Base-by-base conservation (phyloP, 805 yeast genomes). In the Saitoella complicata region DNA sequence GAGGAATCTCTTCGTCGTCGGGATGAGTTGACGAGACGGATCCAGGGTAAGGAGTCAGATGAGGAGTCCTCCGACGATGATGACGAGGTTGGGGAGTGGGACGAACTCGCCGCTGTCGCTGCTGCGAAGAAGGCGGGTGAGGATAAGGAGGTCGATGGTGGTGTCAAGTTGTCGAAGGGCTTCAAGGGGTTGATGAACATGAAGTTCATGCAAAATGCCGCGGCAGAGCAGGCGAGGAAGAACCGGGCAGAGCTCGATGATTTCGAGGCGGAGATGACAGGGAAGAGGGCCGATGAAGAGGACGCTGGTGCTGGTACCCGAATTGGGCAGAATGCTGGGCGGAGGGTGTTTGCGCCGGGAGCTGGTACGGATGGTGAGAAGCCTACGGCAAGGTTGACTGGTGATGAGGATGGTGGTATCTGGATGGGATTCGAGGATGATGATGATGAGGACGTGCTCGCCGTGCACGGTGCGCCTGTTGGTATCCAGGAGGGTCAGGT, bases 191-290 rank as follows among this genome's bases (percentile, higher is more conserved):
- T 88, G 13, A 64, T 88, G 71, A 80, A 77, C 41, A 91, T 91
- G 97, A 94, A 87, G 52, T 88, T 88, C 61, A 88, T 88, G 97
- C 78, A 71, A 52, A 80, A 80, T 48, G 97, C 97, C 1, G 94
- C 80, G 49, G 72, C 75, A 3, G 57, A 64, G 7, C 62, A 62
- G n/a, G 57, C 64, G 36, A 63, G 66, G 37, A 45, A 46, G 8
- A 54, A 44, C 7, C 50, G 46, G 5, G 42, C 42, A 5, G 56
- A 52, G 8, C 31, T 39, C 36, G 13, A 39, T 31, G 36, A 9
- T 10, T 39, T 39, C n/a, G 42, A 39, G 32, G 55, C 49, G 29
- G 36, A 31, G 21, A 36, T 41, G 48, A 45, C 42, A 7, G 40
- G 51, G 31, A 40, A 45, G 31, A 40, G 42, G 10, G 47, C 52